Percentiles rank a stretch among this genome's conserved stretches.
These are phyloP conservation scores for Cardamine occulta DNA, from an alignment of 345 rosid genomes.

Conservation along the genomic window DNA sequence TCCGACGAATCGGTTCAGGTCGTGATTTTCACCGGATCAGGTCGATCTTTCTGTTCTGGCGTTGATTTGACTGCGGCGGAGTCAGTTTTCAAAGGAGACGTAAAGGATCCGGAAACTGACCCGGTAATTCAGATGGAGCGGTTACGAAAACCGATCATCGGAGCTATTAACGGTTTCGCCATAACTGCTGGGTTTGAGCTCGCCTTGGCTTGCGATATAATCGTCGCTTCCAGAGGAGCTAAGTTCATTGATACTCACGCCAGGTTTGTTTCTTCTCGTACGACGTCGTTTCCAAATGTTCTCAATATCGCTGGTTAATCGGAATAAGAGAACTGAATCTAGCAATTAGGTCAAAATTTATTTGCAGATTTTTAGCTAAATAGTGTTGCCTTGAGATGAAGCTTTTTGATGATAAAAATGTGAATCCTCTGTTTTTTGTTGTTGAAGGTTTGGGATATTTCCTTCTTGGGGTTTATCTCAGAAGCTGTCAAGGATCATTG, in stretches of 20 bases:
- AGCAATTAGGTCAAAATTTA: neutral
- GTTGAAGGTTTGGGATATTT: conserved; percentile 78
- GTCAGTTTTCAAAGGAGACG: conserved; percentile 91
- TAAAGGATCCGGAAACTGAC: conserved; percentile 75
- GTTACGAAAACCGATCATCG: conserved; percentile 80
- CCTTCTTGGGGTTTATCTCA: conserved; percentile 99
- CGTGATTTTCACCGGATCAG: conserved; percentile 71
- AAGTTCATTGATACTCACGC: conserved; percentile 90
- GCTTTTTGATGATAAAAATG: conserved; percentile 1
- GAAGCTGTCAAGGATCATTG: conserved; percentile 79
- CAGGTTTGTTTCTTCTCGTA: conserved; percentile 43
- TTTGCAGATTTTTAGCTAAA: neutral
- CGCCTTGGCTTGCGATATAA: conserved; percentile 83
- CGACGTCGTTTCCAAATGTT: conserved; percentile 2
- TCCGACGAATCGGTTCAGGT: conserved; percentile 64
- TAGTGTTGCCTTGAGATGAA: neutral
- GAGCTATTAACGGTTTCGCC: conserved; percentile 85
- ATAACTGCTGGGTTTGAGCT: conserved; percentile 93
- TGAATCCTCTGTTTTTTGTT: neutral
- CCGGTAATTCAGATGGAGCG: conserved; percentile 81
- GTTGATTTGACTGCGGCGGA: conserved; percentile 87
- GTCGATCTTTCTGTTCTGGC: conserved; percentile 90
- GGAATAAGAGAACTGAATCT: neutral
- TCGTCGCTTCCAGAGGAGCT: conserved; percentile 77
- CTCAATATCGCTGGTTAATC: no score